Base-by-base conservation (phyloP, 2,329 filamentous ascomycete species). In the Acephala macrosclerotiorum region DNA sequence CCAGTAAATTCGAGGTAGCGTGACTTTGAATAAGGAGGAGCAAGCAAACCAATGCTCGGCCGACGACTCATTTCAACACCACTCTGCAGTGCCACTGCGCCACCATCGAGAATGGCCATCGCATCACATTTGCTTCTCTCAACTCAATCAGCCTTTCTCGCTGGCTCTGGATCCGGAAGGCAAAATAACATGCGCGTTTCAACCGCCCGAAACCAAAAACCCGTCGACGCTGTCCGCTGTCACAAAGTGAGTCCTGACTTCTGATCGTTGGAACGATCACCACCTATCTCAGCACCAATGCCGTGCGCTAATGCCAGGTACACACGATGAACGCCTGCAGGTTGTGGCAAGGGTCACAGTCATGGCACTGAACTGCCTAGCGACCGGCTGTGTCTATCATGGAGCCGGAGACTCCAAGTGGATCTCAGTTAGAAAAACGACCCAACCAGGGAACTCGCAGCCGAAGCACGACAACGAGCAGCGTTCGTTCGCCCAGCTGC, bases 171-270 rank as follows among this genome's bases (percentile, higher is more conserved):
- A 18, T 8, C 16, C 4, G 55, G 20, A 22, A 57, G 55, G 55
- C 55, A 38, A 57, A 57, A 57, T 57, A n/a, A n/a, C n/a, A n/a
- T n/a, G n/a, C n/a, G 18, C n/a, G 33, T 57, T 57, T 57, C 55
- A 38, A 57, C 29, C 11, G n/a, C 35, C 33, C 55, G 29, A 38
- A 61, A 57, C 22, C n/a, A n/a, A n/a, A n/a, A n/a, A n/a, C n/a
- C n/a, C n/a, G n/a, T n/a, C n/a, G n/a, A n/a, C 18, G 18, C 20
- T 36, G 61, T 62, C 64, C 68, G 66, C 60, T 68, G 63, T 70
- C 64, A 69, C 45, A 61, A 57, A 33, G 26, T 67, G 62, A 66
- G 16, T 55, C 26, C 33, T 45, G 57, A 60, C 29, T 26, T 33
- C 18, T 51, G 42, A 36, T 12, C 59, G 33, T 29, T 49, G 8